A percentile compares a stretch with the other conserved stretches of the same genome.
phyloP scores from a whole-genome alignment of 169 alveolate species.

The Plasmodium vinckei region DNA sequence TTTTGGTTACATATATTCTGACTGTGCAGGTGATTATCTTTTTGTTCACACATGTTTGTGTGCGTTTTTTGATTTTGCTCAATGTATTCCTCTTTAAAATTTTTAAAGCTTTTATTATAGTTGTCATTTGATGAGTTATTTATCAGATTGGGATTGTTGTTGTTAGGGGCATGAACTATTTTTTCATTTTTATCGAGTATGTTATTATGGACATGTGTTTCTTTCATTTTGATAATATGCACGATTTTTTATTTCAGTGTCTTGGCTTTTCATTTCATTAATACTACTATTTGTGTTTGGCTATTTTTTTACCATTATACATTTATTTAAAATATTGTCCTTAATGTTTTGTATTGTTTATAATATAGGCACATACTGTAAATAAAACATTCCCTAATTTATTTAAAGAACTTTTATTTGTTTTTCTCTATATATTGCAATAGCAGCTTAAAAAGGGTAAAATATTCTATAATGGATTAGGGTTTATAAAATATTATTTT shows the following conservation, averaged over 20 bases:
- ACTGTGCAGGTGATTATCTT: neutral
- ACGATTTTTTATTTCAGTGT: neutral
- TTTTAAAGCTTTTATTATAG: neutral
- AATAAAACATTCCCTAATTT: neutral
- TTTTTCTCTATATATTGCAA: neutral
- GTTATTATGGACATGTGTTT: neutral
- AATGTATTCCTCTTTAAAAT: neutral
- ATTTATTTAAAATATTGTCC: neutral
- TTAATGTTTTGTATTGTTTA: too few species aligned
- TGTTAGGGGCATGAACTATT: neutral
- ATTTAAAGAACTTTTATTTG: neutral
- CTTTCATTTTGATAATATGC: neutral
- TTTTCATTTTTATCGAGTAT: neutral
- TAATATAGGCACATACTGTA: neutral
- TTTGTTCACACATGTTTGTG: neutral
- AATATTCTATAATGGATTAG: neutral
- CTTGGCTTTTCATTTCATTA: conserved; percentile 7
- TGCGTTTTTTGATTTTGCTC: neutral
- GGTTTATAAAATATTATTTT: too few species aligned
- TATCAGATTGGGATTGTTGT: neutral
- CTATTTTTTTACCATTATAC: neutral
- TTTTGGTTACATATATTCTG: neutral
- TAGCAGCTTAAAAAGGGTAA: neutral
- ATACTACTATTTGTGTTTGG: neutral
- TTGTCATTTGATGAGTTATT: neutral